Evolutionary conservation across 345 rosid species (phyloP).

Genomic region (Eucalyptus pauciflora): DNA sequence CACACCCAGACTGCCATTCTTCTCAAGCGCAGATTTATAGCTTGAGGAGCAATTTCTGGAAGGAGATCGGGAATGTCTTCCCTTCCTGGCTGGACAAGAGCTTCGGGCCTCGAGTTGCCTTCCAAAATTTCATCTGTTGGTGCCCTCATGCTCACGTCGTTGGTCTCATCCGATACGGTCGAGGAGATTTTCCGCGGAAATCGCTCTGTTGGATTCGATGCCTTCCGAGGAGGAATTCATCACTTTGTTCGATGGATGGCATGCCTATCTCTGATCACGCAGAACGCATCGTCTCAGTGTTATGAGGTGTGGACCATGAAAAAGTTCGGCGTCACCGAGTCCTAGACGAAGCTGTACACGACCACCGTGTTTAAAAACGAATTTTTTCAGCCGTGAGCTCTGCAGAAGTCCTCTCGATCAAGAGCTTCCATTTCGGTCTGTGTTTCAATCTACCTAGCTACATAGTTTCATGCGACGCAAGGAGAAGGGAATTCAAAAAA

Average conservation of each 20-base stretch:
- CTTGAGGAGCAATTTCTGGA: neutral
- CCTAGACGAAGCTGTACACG: neutral
- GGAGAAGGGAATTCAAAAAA: neutral
- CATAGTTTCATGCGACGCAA: neutral
- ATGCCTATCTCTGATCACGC: neutral
- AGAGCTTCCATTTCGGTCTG: neutral
- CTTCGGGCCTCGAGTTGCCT: neutral
- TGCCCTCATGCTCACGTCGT: neutral
- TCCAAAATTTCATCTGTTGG: neutral
- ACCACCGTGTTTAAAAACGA: neutral
- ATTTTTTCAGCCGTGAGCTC: neutral
- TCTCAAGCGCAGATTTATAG: neutral
- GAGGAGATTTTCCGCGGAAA: neutral
- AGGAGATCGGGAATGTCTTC: neutral
- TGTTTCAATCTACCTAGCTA: neutral
- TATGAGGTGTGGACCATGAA: neutral
- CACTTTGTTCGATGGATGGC: too few relatives aligned
- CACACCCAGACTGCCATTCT: neutral
- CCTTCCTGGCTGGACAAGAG: neutral
- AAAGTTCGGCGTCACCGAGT: neutral
- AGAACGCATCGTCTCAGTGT: neutral
- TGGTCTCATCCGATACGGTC: neutral
- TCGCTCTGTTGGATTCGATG: neutral
- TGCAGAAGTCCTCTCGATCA: neutral
- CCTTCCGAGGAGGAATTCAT: neutral